Evolutionary conservation across 2,329 filamentous ascomycete species (phyloP), one percentile per base, ranked within the genome.

Genomic region (Epichloe sibirici): DNA sequence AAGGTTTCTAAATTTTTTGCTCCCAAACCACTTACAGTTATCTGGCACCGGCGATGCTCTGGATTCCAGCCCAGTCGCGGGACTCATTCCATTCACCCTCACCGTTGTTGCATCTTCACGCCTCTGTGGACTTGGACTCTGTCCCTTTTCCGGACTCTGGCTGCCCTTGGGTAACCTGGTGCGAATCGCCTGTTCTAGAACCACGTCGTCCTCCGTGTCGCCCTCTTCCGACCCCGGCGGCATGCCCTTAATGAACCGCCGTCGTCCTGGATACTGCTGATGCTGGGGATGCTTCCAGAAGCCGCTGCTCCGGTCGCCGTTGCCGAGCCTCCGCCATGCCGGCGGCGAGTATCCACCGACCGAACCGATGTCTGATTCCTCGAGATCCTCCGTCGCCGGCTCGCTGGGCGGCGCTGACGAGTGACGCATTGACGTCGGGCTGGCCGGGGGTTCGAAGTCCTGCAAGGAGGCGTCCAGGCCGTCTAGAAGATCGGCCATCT

Each of bases 311-410:
- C 74, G 72, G 58, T 74, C 72, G 60, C 77, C 78, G 73, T 79
- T 81, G 70, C 72, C 74, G 66, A 81, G 76, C 58, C 77, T 76
- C 63, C 76, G 73, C 78, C 78, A 82, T 47, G 78, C 78, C 57
- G 78, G 78, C 53, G 78, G 78, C 62, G 75, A 79, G 70, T 77
- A 82, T 56, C 77, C 77, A 73, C 76, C 76, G 61, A 58, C 72
- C 63, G 77, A 81, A 62, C 57, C 68, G 59, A 58, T 63, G 58
- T 72, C 75, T 68, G 67, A 71, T 43, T 69, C 74, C 69, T 72
- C 72, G 66, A 62, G 64, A 55, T 68, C 64, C 57, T 67, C 67
- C 56, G 60, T 63, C 51, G 66, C 62, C 53, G 62, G 55, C 55
- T 66, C 66, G 67, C 65, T 68, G 60, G 58, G 64, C 49, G 59